Evolutionary conservation across 345 rosid genomes (phyloP), one percentile per base, ranked within the genome.

Genomic region (Hibiscus trionum): DNA sequence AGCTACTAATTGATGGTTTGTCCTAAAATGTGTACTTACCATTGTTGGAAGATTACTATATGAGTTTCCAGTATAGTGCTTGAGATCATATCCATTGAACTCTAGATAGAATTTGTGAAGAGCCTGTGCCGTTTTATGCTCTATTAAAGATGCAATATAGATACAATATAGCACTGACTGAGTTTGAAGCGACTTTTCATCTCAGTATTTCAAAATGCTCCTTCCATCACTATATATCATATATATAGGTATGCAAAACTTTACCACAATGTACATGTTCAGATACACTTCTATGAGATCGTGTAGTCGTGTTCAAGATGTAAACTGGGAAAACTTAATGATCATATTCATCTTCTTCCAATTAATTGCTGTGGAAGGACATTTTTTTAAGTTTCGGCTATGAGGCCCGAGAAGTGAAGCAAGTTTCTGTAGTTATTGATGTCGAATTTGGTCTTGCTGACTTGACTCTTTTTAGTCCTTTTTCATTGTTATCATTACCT

Each of bases 401-500:
- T 62, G 12, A 42, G 11, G 31, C 33, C 52, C 4, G 5, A 64
- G 69, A 46, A 24, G 21, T 66, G n/a, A 46, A 14, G 39, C 39
- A 12, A 44, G 26, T 46, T 21, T 66, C 35, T 66, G 35, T 66
- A 47, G 37, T 24, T 33, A 33, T 2, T 66, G 57, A 66, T 46
- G 56, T 66, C 14, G 46, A 64, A 7, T 69, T 53, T 69, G 10
- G 29, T 55, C 33, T 55, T 52, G 26, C 49, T 19, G 35, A 17
- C 16, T 55, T 50, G 62, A 17, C 26, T 39, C 5, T 4, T 26
- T 7, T 24, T 55, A 6, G 7, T 47, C 11, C 1, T 24, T 26
- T 59, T 42, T 58, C 21, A 61, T 66, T 6, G 31, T 61, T 72
- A 31, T 35, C 29, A 26, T 61, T 49, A 57, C 70, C 69, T 55